phyloP scores from a whole-genome alignment of 106 monocot species.

The Vanilla planifolia region DNA sequence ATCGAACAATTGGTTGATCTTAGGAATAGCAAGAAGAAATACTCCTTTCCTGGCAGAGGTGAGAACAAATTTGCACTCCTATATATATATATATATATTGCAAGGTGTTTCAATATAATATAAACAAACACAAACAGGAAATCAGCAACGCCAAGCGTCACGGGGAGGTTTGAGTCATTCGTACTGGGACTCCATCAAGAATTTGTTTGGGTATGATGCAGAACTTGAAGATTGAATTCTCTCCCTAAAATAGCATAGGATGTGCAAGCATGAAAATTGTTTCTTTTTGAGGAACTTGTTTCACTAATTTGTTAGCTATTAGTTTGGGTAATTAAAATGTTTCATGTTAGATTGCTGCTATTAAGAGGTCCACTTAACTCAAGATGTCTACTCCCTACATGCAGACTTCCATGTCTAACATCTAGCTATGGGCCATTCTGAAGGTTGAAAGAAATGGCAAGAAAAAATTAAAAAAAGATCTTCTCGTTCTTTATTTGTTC shows the following conservation, averaged over 20 bases:
- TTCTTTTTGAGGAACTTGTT: too few relatives aligned
- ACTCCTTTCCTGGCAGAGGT: neutral
- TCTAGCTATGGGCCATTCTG: too few relatives aligned
- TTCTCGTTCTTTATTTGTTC: too few relatives aligned
- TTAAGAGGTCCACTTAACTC: too few relatives aligned
- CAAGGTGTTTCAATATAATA: slow-evolving; percentile 2
- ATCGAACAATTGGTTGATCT: slow-evolving; percentile 5
- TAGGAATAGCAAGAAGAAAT: neutral
- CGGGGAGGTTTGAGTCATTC: neutral
- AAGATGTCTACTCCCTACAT: too few relatives aligned
- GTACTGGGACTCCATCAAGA: slow-evolving; percentile 1
- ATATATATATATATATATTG: neutral
- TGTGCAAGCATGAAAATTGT: too few relatives aligned
- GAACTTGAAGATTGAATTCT: neutral
- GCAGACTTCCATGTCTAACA: too few relatives aligned
- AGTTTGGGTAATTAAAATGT: too few relatives aligned
- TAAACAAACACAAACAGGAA: neutral
- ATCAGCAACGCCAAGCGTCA: neutral
- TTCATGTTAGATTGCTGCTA: too few relatives aligned
- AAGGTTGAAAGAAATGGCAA: too few relatives aligned
- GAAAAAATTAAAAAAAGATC: too few relatives aligned
- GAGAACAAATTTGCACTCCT: neutral
- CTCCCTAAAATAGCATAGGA: neutral
- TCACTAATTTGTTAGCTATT: neutral
- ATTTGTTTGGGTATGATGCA: slow-evolving; percentile 5